Evolutionary conservation across 345 rosid genomes (phyloP).

Genomic region (Cochlearia excelsa): DNA sequence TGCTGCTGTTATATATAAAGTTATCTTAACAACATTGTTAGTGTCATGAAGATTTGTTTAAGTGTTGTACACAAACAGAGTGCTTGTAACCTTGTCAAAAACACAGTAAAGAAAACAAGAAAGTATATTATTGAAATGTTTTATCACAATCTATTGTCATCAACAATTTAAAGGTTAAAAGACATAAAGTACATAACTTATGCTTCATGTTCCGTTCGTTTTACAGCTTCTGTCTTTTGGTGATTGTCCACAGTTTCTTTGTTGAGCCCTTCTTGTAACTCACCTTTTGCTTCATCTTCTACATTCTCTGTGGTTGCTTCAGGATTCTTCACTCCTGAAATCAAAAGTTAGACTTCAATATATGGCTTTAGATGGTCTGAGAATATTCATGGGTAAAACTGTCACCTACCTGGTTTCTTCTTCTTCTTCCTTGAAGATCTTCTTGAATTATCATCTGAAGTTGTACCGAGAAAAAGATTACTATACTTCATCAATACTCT

Average conservation of each 20-base stretch:
- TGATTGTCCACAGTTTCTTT: conserved; percentile 5
- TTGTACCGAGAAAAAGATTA: conserved; percentile 40
- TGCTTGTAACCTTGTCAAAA: no score
- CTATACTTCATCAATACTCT: conserved; percentile 58
- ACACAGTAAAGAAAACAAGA: no score
- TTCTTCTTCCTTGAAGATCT: conserved; percentile 43
- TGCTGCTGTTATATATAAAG: no score
- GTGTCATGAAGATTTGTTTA: no score
- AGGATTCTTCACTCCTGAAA: conserved; percentile 24
- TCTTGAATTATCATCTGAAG: conserved; percentile 32
- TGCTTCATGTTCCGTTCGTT: conserved; percentile 8
- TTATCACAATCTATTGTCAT: no score
- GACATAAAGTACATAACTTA: not conserved
- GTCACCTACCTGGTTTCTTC: conserved; percentile 40
- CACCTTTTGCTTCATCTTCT: not conserved
- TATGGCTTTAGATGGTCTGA: conserved; percentile 8
- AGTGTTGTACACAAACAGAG: no score
- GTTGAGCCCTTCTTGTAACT: not conserved
- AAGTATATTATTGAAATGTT: no score
- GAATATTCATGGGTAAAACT: not conserved
- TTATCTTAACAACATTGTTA: no score
- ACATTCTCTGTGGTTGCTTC: conserved; percentile 26
- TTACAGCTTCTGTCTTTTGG: conserved; percentile 19
- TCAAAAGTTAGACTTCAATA: not conserved
- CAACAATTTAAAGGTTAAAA: no score